Evolutionary conservation across 495 filamentous ascomycete genomes (phyloP), one percentile per base, ranked within the genome.

Genomic region (Aspergillus heteromorphus): DNA sequence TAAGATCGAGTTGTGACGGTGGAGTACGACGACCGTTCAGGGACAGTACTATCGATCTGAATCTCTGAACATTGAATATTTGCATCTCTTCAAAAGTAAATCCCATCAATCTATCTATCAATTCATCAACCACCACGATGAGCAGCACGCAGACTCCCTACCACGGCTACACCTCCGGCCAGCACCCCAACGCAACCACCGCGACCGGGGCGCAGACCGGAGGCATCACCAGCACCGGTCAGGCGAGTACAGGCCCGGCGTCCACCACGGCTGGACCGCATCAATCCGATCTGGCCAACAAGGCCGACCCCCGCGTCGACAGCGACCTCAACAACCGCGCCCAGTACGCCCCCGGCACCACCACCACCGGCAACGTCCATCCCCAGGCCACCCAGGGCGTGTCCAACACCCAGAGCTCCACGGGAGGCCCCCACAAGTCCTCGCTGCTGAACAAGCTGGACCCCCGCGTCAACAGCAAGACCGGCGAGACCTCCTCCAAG

Each of bases 401-500:
- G 23, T 53, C 48, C 4, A 21, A 54, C 62, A 36, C 48, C 16
- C 19, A 19, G n/a, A 42, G 49, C 55, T 63, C 61, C 49, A 78
- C 68, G 36, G 56, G 62, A 40, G 71, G 73, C 10, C 77, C 71
- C 4, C 76, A 74, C 68, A 60, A 59, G 49, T 80, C 74, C 48
- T 73, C 78, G 59, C 19, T 82, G 13, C 69, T 77, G 49, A 86
- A 86, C 70, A 81, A 82, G 62, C 57, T 61, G 43, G 79, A 82
- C 60, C 70, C 70, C 8, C 68, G 68, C 16, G 68, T 68, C 9
- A 59, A 69, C 48, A 60, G 54, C 16, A 34, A 42, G 40, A 59
- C 50, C 7, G 59, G 59, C 23, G 42, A 57, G 21, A 48, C 52
- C 42, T 38, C 43, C 3, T 34, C 31, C 51, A 54, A 47, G 29